A percentile compares a stretch with the other conserved stretches of the same genome.
These are phyloP conservation scores for Pyrenopolyporus hunteri DNA, from an alignment of 495 filamentous ascomycete species.

Conservation along the genomic window DNA sequence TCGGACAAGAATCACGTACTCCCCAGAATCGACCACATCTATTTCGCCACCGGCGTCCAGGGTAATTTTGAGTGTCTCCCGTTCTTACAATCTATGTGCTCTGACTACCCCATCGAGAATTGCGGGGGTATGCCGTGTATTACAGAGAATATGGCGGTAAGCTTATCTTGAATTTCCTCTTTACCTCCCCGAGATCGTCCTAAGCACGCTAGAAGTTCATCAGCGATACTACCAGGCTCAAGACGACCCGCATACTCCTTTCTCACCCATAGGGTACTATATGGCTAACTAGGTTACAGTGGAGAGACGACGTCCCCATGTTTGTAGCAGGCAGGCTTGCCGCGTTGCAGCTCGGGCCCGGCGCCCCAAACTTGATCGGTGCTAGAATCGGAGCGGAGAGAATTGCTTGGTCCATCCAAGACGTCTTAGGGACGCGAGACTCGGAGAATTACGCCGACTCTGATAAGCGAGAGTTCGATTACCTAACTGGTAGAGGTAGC, in stretches of 20 bases:
- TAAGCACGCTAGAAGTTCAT: neutral
- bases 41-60: constrained; percentile 65
- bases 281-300: constrained; percentile 50
- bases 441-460: constrained; percentile 29
- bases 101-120: constrained; percentile 58
- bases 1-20: constrained; percentile 56
- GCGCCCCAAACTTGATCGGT: constrained; percentile 66
- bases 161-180: neutral
- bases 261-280: neutral
- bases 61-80: constrained; percentile 58
- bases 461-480: constrained; percentile 35
- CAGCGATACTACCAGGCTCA: neutral
- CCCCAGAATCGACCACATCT: constrained; percentile 66
- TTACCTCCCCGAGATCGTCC: neutral
- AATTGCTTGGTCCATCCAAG: constrained; percentile 64
- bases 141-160: constrained; percentile 58
- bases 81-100: constrained; percentile 56
- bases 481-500: constrained; percentile 41
- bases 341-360: constrained; percentile 63
- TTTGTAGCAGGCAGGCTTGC: constrained; percentile 67
- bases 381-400: constrained; percentile 68
- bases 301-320: constrained; percentile 63
- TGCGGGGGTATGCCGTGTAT: constrained; percentile 64
- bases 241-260: neutral
- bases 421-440: constrained; percentile 44